Conservation (phyloP, 2,329 filamentous ascomycete genomes). For the Sporothrix curviconia region DNA sequence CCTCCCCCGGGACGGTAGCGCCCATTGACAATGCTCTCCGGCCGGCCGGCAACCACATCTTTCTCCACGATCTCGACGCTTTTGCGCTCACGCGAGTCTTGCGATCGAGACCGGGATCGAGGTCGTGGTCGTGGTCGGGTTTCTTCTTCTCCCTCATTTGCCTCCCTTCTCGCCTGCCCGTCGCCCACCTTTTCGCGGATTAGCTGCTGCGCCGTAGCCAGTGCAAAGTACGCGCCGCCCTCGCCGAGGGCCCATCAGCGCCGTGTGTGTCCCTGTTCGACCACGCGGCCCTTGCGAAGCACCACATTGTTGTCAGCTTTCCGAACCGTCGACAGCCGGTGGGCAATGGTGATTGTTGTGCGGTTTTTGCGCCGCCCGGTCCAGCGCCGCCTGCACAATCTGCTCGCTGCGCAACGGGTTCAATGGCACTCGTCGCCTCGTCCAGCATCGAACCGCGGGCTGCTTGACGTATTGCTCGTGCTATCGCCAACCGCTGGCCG, state of each 20-base stretch:
- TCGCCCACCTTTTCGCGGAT: conserved; percentile 25
- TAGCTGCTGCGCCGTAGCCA: conserved; percentile 59
- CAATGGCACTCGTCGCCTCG: conserved; percentile 41
- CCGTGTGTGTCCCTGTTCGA: conserved; percentile 73
- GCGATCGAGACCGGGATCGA: not conserved
- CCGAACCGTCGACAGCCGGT: conserved; percentile 56
- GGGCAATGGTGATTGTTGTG: conserved; percentile 41
- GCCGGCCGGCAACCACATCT: conserved; percentile 14
- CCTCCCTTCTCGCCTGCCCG: too few species aligned
- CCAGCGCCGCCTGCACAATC: conserved; percentile 26
- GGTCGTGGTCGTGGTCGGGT: conserved; percentile 28
- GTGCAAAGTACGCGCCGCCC: conserved; percentile 57
- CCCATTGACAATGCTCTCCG: not conserved
- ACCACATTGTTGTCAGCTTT: conserved; percentile 76
- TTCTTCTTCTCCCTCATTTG: too few species aligned
- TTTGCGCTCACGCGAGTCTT: conserved; percentile 33
- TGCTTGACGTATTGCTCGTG: conserved; percentile 26
- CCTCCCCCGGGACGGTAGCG: not conserved
- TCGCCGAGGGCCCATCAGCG: conserved; percentile 55
- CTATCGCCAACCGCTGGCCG: conserved; percentile 69
- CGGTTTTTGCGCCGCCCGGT: conserved; percentile 24
- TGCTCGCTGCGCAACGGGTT: conserved; percentile 37
- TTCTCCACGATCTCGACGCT: conserved; percentile 26
- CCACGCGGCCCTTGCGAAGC: conserved; percentile 60
- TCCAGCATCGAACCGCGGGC: conserved; percentile 27